Evolutionary conservation across 2,329 filamentous ascomycete genomes (phyloP).

Genomic region (Fusarium nelsonii): DNA sequence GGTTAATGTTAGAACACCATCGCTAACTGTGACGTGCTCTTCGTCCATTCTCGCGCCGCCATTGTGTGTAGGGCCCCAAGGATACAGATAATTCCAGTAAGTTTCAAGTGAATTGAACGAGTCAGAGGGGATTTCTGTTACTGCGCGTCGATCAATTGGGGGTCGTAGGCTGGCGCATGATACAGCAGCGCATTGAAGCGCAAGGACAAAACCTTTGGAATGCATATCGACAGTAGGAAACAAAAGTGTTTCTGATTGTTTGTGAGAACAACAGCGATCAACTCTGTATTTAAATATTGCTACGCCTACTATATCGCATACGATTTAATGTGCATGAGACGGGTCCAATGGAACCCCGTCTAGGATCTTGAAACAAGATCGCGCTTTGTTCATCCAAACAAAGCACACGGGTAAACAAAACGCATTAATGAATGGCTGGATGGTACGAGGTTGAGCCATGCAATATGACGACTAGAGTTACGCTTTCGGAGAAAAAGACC

Average conservation of each 20-base stretch:
- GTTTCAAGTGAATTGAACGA: conserved; percentile 31
- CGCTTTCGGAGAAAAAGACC: neutral
- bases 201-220: conserved; percentile 1
- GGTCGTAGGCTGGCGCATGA: conserved; percentile 18
- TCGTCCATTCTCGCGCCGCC: conserved; percentile 34
- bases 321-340: neutral
- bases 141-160: conserved; percentile 23
- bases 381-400: conserved; percentile 11
- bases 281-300: neutral
- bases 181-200: conserved; percentile 2
- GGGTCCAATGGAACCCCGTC: conserved; percentile 15
- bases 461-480: neutral
- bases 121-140: conserved; percentile 29
- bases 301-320: neutral
- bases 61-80: conserved; percentile 35
- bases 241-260: fast-evolving
- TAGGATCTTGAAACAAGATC: conserved; percentile 23
- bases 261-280: fast-evolving
- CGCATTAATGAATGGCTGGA: conserved; percentile 16
- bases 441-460: neutral
- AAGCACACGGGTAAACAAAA: conserved; percentile 14
- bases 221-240: neutral
- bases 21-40: conserved; percentile 29
- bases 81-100: conserved; percentile 40
- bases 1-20: conserved; percentile 32